Evolutionary conservation across 2,329 filamentous ascomycete species (phyloP), one percentile per base, ranked within the genome.

Genomic region (Penicillium paneum): DNA sequence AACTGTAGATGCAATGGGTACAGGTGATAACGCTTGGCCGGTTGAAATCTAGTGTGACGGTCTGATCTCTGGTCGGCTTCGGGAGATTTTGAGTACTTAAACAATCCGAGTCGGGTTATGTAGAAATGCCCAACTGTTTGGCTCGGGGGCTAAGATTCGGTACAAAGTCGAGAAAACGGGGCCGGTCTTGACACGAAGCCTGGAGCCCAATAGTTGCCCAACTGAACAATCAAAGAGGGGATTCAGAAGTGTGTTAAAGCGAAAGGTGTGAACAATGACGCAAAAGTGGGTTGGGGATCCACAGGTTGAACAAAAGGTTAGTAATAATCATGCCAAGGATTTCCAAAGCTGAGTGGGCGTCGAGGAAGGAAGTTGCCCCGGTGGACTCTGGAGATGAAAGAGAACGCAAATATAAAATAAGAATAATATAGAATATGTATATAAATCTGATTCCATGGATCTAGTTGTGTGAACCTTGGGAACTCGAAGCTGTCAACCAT

Each of bases 121-220:
- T 54, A 43, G 39, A 34, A 54, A 49, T 49, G 51, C 45, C 39
- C 31, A 54, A 54, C 38, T 31, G 17, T 32, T 53, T 35, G 49
- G 34, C 26, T 53, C 38, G 32, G 34, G 26, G 38, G 6, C n/a
- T 12, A 44, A 36, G 17, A 26, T 12, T 36, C 31, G 38, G 19
- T 15, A n/a, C 3, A 39, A 44, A 36, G 8, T 35, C 26, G n/a
- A 54, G 32, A 32, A 44, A 43, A 40, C 17, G 28, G 24, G 39
- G 31, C 15, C 5, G 21, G 19, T 24, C 12, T 49, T 49, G 39
- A 36, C 39, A 54, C 39, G 32, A 38, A 17, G 13, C 35, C 36
- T 10, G 36, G 52, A 50, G 52, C 52, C 52, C 39, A 39, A 54
- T 34, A 50, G 26, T 53, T 54, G 52, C 46, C 52, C 46, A 54